phyloP scores from a whole-genome alignment of 441 rosid genomes.

The Gossypium trilobum region DNA sequence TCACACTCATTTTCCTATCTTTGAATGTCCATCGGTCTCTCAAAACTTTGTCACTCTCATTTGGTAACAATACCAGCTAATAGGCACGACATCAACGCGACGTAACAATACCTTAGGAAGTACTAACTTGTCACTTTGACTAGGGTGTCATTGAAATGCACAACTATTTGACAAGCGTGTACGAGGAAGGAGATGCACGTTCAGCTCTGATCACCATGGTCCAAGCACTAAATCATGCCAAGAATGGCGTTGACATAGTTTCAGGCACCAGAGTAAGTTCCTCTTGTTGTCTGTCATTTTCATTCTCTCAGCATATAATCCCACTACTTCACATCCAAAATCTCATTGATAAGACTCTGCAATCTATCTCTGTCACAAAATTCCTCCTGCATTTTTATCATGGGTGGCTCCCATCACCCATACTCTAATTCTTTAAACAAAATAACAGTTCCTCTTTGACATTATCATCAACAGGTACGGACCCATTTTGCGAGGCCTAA shows the following conservation, averaged over 20 bases:
- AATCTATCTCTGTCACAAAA: background rate
- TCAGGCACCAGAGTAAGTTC: conserved; percentile 51
- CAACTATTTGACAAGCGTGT: conserved; percentile 64
- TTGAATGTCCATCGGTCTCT: background rate
- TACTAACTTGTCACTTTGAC: conserved; percentile 16
- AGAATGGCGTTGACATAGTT: conserved; percentile 58
- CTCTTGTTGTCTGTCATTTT: background rate
- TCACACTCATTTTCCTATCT: background rate
- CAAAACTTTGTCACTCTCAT: background rate
- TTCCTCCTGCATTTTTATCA: background rate
- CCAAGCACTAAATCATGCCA: conserved; percentile 58
- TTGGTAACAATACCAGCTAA: background rate
- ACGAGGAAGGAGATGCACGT: conserved; percentile 64
- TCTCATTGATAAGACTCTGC: background rate
- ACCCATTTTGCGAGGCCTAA: conserved; percentile 72
- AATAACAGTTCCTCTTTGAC: background rate
- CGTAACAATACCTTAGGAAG: background rate
- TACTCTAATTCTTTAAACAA: background rate
- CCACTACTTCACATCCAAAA: background rate
- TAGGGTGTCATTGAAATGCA: conserved; percentile 69
- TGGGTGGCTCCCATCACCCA: background rate
- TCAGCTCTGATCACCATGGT: conserved; percentile 64
- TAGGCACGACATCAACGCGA: background rate
- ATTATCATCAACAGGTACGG: conserved; percentile 34
- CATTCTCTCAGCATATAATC: background rate